Conservation (phyloP, 2,329 filamentous ascomycete species). For the Macroventuria anomochaeta region DNA sequence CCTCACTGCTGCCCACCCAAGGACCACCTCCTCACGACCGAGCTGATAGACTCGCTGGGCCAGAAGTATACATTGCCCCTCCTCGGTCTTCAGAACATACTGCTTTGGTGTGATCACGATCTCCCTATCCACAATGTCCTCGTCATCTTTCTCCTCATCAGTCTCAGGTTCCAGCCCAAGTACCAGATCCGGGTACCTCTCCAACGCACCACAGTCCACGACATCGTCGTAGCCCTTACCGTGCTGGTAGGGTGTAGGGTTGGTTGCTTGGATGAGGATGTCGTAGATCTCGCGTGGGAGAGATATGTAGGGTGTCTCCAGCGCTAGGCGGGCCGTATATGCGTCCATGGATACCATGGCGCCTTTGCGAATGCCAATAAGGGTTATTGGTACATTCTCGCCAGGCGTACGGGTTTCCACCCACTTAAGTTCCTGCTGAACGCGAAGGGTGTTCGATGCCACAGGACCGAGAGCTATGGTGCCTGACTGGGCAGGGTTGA, state of each 20-base stretch:
- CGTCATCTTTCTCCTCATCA: constrained; percentile 4
- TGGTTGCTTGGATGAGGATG: constrained; percentile 24
- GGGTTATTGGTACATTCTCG: constrained; percentile 12
- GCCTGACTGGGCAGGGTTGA: constrained; percentile 3
- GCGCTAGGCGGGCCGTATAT: constrained; percentile 12
- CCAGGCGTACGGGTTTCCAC: constrained; percentile 8
- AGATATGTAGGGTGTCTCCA: constrained; percentile 23
- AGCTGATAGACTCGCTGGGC: constrained; percentile 8
- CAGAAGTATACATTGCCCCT: constrained; percentile 23
- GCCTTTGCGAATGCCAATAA: constrained; percentile 26
- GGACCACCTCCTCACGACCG: constrained; percentile 7
- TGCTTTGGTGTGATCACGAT: constrained; percentile 25
- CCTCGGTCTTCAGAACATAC: constrained; percentile 21
- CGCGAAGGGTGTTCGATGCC: neutral
- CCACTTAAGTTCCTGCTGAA: constrained; percentile 5
- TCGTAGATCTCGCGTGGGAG: constrained; percentile 24
- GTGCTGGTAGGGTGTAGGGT: constrained; percentile 1
- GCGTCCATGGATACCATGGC: constrained; percentile 21
- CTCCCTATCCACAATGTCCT: constrained; percentile 8
- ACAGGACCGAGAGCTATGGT: neutral
- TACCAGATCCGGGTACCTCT: constrained; percentile 25
- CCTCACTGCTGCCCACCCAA: constrained; percentile 30
- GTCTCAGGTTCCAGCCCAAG: constrained; percentile 19
- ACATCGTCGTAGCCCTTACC: constrained; percentile 2
- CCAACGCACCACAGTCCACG: constrained; percentile 21